These are phyloP conservation scores for Microstegium vimineum DNA, from an alignment of 176 grass and related monocot species.

Conservation along the genomic window DNA sequence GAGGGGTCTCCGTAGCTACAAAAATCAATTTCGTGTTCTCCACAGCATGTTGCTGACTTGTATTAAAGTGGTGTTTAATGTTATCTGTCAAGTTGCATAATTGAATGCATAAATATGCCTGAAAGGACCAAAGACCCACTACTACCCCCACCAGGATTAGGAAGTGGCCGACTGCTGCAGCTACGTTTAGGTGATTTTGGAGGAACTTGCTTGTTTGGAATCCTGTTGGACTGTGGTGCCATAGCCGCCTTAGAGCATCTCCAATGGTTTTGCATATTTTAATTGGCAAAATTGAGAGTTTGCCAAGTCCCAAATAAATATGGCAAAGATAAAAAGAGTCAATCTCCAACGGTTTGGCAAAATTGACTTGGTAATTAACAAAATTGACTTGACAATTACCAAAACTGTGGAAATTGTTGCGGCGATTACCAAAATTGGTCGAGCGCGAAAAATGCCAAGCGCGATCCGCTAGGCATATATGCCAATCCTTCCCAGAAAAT, in stretches of 20 bases:
- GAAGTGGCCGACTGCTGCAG: background rate
- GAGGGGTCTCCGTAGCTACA: constrained; percentile 12
- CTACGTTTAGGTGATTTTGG: constrained; percentile 18
- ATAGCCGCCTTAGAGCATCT: constrained; percentile 1
- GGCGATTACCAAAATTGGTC: no score
- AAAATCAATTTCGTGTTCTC: background rate
- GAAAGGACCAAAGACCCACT: background rate
- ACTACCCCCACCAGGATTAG: background rate
- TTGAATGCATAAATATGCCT: constrained; percentile 19
- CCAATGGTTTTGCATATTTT: no score
- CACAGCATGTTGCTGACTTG: background rate
- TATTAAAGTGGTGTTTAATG: constrained; percentile 13
- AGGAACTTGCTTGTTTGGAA: constrained; percentile 7
- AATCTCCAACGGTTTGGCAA: no score
- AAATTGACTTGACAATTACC: no score
- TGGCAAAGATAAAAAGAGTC: no score
- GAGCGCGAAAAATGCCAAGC: no score
- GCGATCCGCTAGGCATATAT: no score
- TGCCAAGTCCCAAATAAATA: no score
- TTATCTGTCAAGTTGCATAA: constrained; percentile 19
- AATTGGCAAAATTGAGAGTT: no score
- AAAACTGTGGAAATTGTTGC: no score
- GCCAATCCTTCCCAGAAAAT: no score
- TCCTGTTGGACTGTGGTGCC: background rate
- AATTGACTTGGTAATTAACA: no score